A percentile compares a stretch with the other conserved stretches of the same genome.
Evolutionary conservation across 768 basidiomycete genomes (phyloP).

Genomic region (Chalciporus piperatus): DNA sequence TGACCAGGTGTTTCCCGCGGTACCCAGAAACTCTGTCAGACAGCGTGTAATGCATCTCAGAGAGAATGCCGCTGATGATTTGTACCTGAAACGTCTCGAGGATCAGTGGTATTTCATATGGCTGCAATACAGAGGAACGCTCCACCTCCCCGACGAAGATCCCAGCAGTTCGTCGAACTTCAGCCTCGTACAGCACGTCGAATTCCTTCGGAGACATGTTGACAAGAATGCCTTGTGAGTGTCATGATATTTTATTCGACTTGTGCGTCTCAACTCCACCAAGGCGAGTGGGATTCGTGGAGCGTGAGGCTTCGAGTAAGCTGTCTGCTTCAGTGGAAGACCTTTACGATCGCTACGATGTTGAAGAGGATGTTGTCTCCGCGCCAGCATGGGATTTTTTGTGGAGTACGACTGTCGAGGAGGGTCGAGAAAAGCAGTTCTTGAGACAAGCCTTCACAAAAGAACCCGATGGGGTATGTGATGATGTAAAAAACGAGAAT

Average conservation of each 20-base stretch:
- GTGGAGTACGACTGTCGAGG: slow-evolving; percentile 70
- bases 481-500: slow-evolving; percentile 31
- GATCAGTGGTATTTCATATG: slow-evolving; percentile 81
- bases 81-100: slow-evolving; percentile 77
- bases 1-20: slow-evolving; percentile 75
- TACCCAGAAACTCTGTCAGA: slow-evolving; percentile 70
- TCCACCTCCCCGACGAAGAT: slow-evolving; percentile 68
- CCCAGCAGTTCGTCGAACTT: slow-evolving; percentile 68
- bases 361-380: slow-evolving; percentile 42
- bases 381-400: slow-evolving; percentile 68
- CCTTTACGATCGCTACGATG: slow-evolving; percentile 46
- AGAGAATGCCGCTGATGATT: slow-evolving; percentile 61
- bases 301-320: slow-evolving; percentile 36
- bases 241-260: neutral
- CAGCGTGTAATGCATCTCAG: slow-evolving; percentile 61
- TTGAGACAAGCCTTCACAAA: slow-evolving; percentile 54
- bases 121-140: slow-evolving; percentile 65
- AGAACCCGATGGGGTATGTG: slow-evolving; percentile 32
- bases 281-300: slow-evolving; percentile 64
- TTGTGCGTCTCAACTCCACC: slow-evolving; percentile 12
- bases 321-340: slow-evolving; percentile 46
- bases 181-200: slow-evolving; percentile 75
- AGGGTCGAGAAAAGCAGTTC: slow-evolving; percentile 69
- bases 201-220: slow-evolving; percentile 75
- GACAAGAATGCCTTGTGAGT: slow-evolving; percentile 87